A percentile compares a stretch with the other conserved stretches of the same genome.
Evolutionary conservation across 345 rosid species (phyloP).

Genomic region (Trapa bicornis): DNA sequence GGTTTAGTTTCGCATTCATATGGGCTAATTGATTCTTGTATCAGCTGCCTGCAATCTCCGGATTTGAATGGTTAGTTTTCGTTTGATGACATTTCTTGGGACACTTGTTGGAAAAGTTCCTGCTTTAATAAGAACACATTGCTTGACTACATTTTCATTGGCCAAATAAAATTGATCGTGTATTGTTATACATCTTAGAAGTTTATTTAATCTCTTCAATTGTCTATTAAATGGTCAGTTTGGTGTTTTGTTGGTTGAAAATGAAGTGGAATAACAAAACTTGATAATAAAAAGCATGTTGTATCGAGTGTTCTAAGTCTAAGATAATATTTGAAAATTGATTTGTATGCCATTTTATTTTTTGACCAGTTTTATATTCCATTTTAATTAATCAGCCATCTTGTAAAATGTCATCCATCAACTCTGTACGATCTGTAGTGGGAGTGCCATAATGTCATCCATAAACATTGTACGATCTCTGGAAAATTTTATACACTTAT

Average conservation of each 20-base stretch:
- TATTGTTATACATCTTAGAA: neutral
- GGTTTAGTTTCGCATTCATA: constrained; percentile 72
- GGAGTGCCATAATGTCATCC: neutral
- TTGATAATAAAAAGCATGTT: neutral
- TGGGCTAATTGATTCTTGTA: constrained; percentile 55
- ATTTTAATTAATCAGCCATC: neutral
- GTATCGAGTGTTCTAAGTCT: neutral
- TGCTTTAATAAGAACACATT: neutral
- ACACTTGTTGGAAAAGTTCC: neutral
- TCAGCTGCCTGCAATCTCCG: constrained; percentile 39
- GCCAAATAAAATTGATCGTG: no score
- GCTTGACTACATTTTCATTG: no score
- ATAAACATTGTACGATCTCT: neutral
- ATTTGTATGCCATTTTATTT: no score
- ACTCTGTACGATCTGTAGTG: neutral
- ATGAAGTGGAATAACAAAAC: neutral
- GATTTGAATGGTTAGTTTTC: constrained; percentile 46
- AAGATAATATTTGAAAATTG: neutral
- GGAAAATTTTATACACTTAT: neutral
- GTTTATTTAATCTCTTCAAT: neutral
- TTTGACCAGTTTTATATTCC: neutral
- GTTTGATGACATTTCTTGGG: neutral
- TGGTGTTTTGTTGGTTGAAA: neutral
- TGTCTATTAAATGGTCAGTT: neutral
- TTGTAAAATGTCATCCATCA: neutral